Percentiles rank a stretch among this genome's conserved stretches.
Evolutionary conservation across 768 basidiomycete species (phyloP).

Genomic region (Butyriboletus loyo): DNA sequence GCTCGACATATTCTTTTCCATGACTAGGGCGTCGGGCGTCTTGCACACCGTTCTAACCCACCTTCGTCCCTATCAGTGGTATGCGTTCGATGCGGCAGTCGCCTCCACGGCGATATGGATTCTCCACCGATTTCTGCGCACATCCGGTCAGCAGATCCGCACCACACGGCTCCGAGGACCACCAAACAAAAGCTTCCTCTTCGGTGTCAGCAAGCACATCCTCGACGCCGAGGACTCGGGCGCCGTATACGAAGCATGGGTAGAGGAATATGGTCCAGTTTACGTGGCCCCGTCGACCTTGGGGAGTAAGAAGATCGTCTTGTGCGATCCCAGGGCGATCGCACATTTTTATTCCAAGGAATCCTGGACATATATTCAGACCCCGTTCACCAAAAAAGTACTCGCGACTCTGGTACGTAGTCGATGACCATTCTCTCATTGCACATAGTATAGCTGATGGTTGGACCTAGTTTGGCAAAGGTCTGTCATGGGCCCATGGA

Average conservation of each 20-base stretch:
- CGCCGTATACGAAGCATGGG: conserved; percentile 22
- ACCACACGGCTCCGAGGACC: conserved; percentile 21
- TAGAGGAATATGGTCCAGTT: conserved; percentile 15
- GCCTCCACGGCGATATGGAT: conserved; percentile 1
- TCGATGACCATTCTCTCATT: rapidly evolving
- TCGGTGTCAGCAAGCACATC: conserved; percentile 12
- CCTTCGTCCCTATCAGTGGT: background rate
- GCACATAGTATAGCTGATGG: background rate
- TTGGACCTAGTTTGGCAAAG: conserved; percentile 21
- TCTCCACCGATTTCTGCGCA: conserved; percentile 4
- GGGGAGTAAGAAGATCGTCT: conserved; percentile 9
- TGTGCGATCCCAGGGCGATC: conserved; percentile 41
- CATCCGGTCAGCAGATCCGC: background rate
- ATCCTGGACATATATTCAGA: conserved; percentile 39
- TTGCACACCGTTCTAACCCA: background rate
- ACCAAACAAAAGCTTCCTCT: conserved; percentile 15
- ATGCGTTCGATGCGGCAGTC: background rate
- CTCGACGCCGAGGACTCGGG: background rate
- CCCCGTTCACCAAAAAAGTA: conserved; percentile 29
- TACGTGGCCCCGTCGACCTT: conserved; percentile 16
- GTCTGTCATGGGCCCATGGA: conserved; percentile 32
- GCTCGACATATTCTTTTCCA: background rate
- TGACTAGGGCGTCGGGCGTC: background rate
- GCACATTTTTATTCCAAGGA: conserved; percentile 16
- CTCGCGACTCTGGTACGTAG: conserved; percentile 23